phyloP scores from a whole-genome alignment of 1,139 yeast species.

The Lodderomyces elongisporus region DNA sequence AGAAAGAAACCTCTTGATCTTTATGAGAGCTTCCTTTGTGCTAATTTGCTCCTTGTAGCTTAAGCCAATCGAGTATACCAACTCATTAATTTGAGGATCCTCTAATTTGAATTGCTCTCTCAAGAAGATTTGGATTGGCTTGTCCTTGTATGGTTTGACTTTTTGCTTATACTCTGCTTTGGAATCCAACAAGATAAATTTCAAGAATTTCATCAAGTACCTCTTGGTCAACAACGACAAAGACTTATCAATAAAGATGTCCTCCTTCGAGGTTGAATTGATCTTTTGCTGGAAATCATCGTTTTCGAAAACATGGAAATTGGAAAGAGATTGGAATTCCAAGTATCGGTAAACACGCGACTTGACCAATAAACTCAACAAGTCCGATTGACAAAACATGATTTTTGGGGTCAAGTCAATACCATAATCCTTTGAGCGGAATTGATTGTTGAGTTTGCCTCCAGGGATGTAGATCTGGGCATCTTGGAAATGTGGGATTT shows the following conservation, averaged over 20 bases:
- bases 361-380: slow-evolving; percentile 70
- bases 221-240: slow-evolving; percentile 75
- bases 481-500: slow-evolving; percentile 48
- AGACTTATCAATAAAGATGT: slow-evolving; percentile 86
- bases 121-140: slow-evolving; percentile 57
- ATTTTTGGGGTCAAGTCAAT: slow-evolving; percentile 87
- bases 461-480: slow-evolving; percentile 73
- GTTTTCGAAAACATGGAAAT: slow-evolving; percentile 87
- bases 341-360: slow-evolving; percentile 86
- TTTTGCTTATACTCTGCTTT: slow-evolving; percentile 54
- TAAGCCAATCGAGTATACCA: slow-evolving; percentile 81
- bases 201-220: slow-evolving; percentile 84
- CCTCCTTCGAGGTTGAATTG: slow-evolving; percentile 67
- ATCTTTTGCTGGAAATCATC: slow-evolving; percentile 78
- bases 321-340: slow-evolving; percentile 84
- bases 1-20: slow-evolving; percentile 75
- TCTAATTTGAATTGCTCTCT: slow-evolving; percentile 64
- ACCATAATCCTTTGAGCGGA: slow-evolving; percentile 71
- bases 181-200: slow-evolving; percentile 70
- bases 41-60: slow-evolving; percentile 55
- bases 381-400: slow-evolving; percentile 82
- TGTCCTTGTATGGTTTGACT: slow-evolving; percentile 38
- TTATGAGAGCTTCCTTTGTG: slow-evolving; percentile 69
- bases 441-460: slow-evolving; percentile 35
- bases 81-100: slow-evolving; percentile 70